These are phyloP conservation scores for Hansenula anomala DNA, from an alignment of 1,139 yeast genomes.

Conservation along the genomic window DNA sequence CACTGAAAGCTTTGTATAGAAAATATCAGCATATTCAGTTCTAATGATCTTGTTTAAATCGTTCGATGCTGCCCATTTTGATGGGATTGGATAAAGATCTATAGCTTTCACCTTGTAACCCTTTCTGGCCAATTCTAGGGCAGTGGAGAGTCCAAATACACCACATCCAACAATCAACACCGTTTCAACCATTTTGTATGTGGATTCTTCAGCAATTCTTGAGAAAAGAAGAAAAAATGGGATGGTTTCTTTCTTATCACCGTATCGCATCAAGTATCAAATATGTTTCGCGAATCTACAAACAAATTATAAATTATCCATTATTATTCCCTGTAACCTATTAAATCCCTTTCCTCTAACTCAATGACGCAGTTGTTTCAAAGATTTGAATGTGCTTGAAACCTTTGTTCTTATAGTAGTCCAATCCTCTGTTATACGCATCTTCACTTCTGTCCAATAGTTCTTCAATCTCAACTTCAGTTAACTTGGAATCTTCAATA, in stretches of 20 bases:
- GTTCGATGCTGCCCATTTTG: constrained; percentile 44
- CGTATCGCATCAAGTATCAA: too few species aligned
- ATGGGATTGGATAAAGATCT: constrained; percentile 39
- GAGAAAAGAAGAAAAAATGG: too few species aligned
- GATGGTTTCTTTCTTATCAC: too few species aligned
- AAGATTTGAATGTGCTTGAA: constrained; percentile 45
- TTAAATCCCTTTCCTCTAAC: neutral
- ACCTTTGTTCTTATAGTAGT: constrained; percentile 11
- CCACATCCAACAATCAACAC: constrained; percentile 23
- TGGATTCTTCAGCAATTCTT: neutral
- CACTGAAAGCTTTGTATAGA: constrained; percentile 34
- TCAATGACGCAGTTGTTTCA: constrained; percentile 33
- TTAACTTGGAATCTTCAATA: constrained; percentile 10
- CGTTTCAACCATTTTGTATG: neutral
- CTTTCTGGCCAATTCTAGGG: constrained; percentile 22
- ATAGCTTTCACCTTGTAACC: constrained; percentile 27
- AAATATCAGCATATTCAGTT: constrained; percentile 33
- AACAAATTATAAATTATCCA: too few species aligned
- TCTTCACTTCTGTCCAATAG: constrained; percentile 40
- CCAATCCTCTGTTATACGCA: constrained; percentile 30
- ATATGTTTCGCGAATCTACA: too few species aligned
- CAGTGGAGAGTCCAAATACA: constrained; percentile 33
- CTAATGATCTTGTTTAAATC: constrained; percentile 46
- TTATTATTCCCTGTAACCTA: too few species aligned
- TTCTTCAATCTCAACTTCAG: constrained; percentile 38